Conservation (phyloP, 2,329 filamentous ascomycete species). For the Clonostachys byssicola region DNA sequence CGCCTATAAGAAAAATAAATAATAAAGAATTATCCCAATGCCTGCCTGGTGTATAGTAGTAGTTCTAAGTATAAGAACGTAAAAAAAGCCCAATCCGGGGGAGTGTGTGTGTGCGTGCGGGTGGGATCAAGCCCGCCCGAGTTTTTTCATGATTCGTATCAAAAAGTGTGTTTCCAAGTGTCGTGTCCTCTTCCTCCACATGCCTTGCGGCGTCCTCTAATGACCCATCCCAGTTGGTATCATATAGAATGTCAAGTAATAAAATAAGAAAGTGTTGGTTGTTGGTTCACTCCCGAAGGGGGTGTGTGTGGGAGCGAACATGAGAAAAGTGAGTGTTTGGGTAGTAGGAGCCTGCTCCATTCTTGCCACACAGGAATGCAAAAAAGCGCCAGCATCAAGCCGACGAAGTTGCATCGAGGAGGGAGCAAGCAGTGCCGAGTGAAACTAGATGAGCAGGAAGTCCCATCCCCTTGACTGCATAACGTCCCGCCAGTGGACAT, state of each 20-base stretch:
- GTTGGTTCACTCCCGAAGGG: no score
- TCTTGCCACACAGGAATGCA: no score
- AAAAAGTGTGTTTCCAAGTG: conserved; percentile 20
- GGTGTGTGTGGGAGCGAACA: no score
- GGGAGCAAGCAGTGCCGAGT: conserved; percentile 4
- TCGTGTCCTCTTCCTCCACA: conserved; percentile 15
- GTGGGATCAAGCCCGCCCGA: conserved; percentile 9
- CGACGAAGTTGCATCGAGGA: conserved; percentile 1
- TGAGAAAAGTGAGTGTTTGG: no score
- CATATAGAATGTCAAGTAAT: conserved; percentile 11
- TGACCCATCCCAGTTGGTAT: conserved; percentile 25
- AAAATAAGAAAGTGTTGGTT: conserved; percentile 11
- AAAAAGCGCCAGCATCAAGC: no score
- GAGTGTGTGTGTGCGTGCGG: not conserved
- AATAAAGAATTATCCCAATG: not conserved
- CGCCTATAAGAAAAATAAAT: not conserved
- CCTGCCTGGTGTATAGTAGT: not conserved
- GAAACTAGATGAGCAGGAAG: conserved; percentile 75
- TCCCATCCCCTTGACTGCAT: conserved; percentile 92
- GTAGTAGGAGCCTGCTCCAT: no score
- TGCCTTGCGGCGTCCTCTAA: conserved; percentile 37
- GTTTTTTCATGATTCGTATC: not conserved
- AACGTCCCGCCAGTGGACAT: conserved; percentile 90
- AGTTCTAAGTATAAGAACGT: not conserved
- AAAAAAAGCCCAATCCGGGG: not conserved